Evolutionary conservation across 257 asterid genomes (phyloP).

Genomic region (Echites panduratus): DNA sequence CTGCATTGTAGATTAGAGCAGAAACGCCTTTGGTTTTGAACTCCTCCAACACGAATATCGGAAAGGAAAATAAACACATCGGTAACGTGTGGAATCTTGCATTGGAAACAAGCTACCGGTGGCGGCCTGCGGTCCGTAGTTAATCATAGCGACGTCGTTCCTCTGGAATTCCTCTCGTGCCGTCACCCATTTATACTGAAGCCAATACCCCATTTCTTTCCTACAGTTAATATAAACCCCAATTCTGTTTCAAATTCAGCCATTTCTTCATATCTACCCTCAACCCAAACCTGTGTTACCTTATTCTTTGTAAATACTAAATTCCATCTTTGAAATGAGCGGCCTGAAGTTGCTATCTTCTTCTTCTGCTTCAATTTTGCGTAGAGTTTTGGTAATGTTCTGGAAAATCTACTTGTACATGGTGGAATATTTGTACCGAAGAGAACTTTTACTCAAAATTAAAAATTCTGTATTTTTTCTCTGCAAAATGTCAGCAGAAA

Average conservation of each 20-base stretch:
- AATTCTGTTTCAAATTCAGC: not conserved
- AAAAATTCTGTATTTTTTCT: not conserved
- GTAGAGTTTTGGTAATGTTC: conserved; percentile 38
- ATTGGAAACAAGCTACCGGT: not conserved
- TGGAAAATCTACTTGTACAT: not conserved
- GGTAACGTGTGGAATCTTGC: not conserved
- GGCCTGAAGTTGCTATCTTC: conserved; percentile 30
- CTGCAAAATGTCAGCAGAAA: conserved; percentile 27
- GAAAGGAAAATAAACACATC: not conserved
- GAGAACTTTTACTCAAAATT: not conserved
- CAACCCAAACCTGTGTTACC: not conserved
- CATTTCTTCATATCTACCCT: not conserved
- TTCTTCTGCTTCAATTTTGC: conserved; percentile 32
- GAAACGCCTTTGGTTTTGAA: not conserved
- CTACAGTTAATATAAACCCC: not conserved
- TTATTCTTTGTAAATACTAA: not conserved
- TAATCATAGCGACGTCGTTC: not conserved
- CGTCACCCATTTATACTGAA: not conserved
- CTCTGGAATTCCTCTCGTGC: not conserved
- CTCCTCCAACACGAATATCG: not conserved
- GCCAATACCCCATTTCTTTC: not conserved
- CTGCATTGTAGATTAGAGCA: too few relatives aligned
- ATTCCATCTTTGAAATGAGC: conserved; percentile 22
- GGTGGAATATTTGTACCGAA: not conserved
- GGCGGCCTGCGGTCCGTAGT: not conserved